Evolutionary conservation across 805 yeast genomes (phyloP).

Genomic region (Candida patagonica): DNA sequence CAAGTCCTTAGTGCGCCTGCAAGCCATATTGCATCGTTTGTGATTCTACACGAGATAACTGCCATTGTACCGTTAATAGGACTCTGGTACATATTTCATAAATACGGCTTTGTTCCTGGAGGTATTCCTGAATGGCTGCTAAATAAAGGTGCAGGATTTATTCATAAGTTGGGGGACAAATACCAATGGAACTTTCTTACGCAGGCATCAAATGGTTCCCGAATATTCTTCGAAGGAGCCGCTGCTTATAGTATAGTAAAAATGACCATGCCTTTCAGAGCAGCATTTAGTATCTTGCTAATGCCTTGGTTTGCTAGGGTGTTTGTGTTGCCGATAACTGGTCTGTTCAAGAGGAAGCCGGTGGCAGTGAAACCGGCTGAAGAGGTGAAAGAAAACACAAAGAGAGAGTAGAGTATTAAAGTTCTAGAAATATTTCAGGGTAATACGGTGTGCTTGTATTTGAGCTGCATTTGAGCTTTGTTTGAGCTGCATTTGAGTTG

Average conservation of each 20-base stretch:
- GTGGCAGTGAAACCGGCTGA: neutral
- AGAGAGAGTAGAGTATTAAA: neutral
- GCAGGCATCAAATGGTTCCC: slow-evolving; percentile 43
- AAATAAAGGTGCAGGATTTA: slow-evolving; percentile 47
- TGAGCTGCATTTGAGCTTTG: too few relatives aligned
- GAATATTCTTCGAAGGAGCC: slow-evolving; percentile 60
- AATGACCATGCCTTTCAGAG: slow-evolving; percentile 43
- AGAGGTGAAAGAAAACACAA: neutral
- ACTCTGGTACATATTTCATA: slow-evolving; percentile 58
- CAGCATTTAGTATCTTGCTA: slow-evolving; percentile 39
- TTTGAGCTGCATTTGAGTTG: too few relatives aligned
- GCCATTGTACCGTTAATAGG: slow-evolving; percentile 65
- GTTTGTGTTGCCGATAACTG: slow-evolving; percentile 35
- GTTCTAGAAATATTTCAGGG: neutral
- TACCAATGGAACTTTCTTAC: slow-evolving; percentile 23
- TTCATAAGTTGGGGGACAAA: slow-evolving; percentile 38
- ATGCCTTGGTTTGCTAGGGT: slow-evolving; percentile 53
- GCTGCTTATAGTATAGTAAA: slow-evolving; percentile 66
- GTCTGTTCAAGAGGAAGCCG: neutral
- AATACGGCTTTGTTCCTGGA: slow-evolving; percentile 42
- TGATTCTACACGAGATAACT: slow-evolving; percentile 63
- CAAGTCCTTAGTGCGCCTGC: slow-evolving; percentile 48
- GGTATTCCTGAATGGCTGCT: slow-evolving; percentile 53
- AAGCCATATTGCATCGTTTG: slow-evolving; percentile 52
- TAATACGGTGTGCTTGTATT: neutral